phyloP scores from a whole-genome alignment of 352 stramenopile genomes.

The Aphanomyces stellatus region DNA sequence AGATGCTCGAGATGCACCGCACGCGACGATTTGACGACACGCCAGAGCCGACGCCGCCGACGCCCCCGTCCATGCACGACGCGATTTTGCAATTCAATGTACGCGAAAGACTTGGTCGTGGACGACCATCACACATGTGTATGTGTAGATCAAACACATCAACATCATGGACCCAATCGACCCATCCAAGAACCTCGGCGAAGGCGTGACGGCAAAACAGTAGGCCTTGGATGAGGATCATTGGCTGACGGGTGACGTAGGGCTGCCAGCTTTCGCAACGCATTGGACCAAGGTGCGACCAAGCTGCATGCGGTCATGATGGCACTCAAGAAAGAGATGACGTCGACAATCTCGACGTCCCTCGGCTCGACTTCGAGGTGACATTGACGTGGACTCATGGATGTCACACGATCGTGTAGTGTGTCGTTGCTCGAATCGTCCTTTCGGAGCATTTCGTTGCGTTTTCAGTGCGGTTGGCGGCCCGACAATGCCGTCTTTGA shows the following conservation, averaged over 20 bases:
- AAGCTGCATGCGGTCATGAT: slow-evolving; percentile 19
- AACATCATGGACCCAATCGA: slow-evolving; percentile 38
- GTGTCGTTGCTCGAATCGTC: slow-evolving; percentile 30
- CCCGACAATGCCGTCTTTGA: slow-evolving; percentile 24
- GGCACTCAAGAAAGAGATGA: slow-evolving; percentile 24
- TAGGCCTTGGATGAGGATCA: too few species aligned
- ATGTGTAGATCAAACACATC: slow-evolving; percentile 24
- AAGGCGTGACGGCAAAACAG: slow-evolving; percentile 17
- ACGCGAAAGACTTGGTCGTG: not conserved
- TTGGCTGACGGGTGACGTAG: too few species aligned
- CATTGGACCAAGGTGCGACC: slow-evolving; percentile 23
- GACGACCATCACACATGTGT: too few species aligned
- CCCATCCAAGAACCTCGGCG: slow-evolving; percentile 27
- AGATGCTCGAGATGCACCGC: not conserved
- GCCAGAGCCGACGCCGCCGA: not conserved
- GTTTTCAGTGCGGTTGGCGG: slow-evolving; percentile 30
- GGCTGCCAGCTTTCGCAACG: slow-evolving; percentile 22
- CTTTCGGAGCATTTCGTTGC: slow-evolving; percentile 25
- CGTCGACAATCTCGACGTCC: slow-evolving; percentile 11
- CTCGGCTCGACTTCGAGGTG: slow-evolving; percentile 22
- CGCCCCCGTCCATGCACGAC: slow-evolving; percentile 9
- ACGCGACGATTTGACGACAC: not conserved
- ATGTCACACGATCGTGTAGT: not conserved
- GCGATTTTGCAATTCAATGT: slow-evolving; percentile 9
- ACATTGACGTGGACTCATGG: not conserved